Evolutionary conservation across 768 basidiomycete species (phyloP).

Genomic region (Podaxis sp.): DNA sequence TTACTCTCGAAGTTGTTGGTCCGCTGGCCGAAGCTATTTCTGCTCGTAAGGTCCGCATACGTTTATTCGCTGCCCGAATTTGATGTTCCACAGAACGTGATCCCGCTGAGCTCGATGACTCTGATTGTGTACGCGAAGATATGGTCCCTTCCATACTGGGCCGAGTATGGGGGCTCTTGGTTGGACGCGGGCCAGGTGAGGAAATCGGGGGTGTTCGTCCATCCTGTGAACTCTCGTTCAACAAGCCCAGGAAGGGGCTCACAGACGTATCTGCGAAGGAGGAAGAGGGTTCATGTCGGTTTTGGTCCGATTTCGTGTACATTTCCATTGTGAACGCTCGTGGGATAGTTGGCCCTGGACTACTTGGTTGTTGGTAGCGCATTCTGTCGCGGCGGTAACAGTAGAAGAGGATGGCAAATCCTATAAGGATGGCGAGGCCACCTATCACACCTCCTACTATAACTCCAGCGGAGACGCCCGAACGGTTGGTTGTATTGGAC

Average conservation of each 20-base stretch:
- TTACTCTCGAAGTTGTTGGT: constrained; percentile 18
- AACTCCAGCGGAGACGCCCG: neutral
- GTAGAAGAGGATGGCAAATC: constrained; percentile 6
- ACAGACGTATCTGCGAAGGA: neutral
- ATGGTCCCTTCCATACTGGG: neutral
- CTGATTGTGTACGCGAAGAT: neutral
- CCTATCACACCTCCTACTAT: constrained; percentile 13
- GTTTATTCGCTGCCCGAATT: constrained; percentile 25
- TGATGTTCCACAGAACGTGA: constrained; percentile 20
- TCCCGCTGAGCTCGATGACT: neutral
- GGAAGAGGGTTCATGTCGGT: neutral
- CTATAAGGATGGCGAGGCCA: constrained; percentile 4
- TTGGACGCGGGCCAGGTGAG: neutral
- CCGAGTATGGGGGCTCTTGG: neutral
- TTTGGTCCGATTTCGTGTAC: neutral
- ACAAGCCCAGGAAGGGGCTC: too few species aligned
- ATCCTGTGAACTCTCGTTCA: neutral
- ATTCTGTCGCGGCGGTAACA: constrained; percentile 9
- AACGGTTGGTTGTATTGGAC: neutral
- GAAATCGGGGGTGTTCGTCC: neutral
- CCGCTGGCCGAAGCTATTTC: constrained; percentile 22
- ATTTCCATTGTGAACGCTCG: neutral
- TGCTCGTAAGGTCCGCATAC: constrained; percentile 23
- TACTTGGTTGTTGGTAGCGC: neutral
- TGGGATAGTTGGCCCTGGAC: neutral